Percentiles rank a stretch among this genome's conserved stretches.
These are phyloP conservation scores for Chaetomium olivaceum DNA, from an alignment of 2,329 filamentous ascomycete species.

Conservation along the genomic window DNA sequence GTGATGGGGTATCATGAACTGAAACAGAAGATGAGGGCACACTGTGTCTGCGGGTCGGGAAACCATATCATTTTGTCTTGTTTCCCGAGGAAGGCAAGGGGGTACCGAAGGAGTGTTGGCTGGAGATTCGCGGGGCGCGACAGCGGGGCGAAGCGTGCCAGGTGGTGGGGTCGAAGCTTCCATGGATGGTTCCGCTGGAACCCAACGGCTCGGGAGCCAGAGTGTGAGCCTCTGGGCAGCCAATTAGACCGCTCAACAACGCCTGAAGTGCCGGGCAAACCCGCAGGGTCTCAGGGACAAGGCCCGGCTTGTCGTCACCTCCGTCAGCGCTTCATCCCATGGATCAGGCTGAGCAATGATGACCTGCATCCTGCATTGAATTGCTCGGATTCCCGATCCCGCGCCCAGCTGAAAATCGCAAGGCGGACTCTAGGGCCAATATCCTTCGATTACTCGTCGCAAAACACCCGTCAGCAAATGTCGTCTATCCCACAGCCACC, in stretches of 20 bases:
- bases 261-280: not conserved
- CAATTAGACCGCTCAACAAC: not conserved
- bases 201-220: conserved; percentile 15
- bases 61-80: conserved; percentile 14
- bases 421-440: not conserved
- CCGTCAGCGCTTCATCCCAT: not conserved
- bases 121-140: not conserved
- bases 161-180: conserved; percentile 3
- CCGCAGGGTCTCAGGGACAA: not conserved
- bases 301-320: not conserved
- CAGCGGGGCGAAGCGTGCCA: conserved; percentile 21
- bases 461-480: not conserved
- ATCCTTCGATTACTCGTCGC: not conserved
- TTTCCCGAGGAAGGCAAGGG: not conserved
- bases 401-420: not conserved
- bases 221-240: not conserved
- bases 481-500: not conserved
- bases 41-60: not conserved
- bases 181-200: conserved; percentile 4
- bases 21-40: not conserved
- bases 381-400: not conserved
- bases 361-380: conserved; percentile 1
- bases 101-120: conserved; percentile 9
- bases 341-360: not conserved
- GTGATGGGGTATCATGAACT: not conserved